Evolutionary conservation across 2,329 filamentous ascomycete genomes (phyloP).

Genomic region (Aspergillus fumigatus): DNA sequence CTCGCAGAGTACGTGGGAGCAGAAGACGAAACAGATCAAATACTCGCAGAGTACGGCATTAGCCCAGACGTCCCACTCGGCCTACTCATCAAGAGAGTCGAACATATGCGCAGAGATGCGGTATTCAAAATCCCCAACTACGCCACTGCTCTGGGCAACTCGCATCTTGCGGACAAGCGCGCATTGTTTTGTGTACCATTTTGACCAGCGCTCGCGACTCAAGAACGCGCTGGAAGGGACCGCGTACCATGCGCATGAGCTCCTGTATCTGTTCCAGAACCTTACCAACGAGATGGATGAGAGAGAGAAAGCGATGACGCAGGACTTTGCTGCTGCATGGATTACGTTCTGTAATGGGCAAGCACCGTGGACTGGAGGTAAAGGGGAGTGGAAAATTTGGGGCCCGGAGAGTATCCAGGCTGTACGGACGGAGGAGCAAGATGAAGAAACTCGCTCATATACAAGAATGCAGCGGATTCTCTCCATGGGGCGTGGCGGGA

Average conservation of each 20-base stretch:
- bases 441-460: conserved; percentile 18
- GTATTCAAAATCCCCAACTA: conserved; percentile 25
- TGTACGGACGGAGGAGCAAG: conserved; percentile 17
- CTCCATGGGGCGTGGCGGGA: conserved; percentile 10
- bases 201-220: conserved; percentile 22
- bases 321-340: conserved; percentile 19
- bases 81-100: conserved; percentile 11
- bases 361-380: conserved; percentile 11
- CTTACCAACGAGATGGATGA: conserved; percentile 17
- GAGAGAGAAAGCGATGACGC: conserved; percentile 13
- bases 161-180: neutral
- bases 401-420: conserved; percentile 11
- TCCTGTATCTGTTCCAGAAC: conserved; percentile 23
- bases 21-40: conserved; percentile 9
- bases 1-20: conserved; percentile 10
- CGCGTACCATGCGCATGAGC: conserved; percentile 25
- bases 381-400: conserved; percentile 21
- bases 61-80: conserved; percentile 3
- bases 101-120: conserved; percentile 24
- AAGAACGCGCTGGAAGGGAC: conserved; percentile 20
- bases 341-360: conserved; percentile 20
- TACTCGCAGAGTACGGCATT: conserved; percentile 20
- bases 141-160: conserved; percentile 4
- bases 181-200: conserved; percentile 20
- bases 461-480: conserved; percentile 17